Evolutionary conservation across 768 basidiomycete genomes (phyloP).

Genomic region (Nidula microcarpa): DNA sequence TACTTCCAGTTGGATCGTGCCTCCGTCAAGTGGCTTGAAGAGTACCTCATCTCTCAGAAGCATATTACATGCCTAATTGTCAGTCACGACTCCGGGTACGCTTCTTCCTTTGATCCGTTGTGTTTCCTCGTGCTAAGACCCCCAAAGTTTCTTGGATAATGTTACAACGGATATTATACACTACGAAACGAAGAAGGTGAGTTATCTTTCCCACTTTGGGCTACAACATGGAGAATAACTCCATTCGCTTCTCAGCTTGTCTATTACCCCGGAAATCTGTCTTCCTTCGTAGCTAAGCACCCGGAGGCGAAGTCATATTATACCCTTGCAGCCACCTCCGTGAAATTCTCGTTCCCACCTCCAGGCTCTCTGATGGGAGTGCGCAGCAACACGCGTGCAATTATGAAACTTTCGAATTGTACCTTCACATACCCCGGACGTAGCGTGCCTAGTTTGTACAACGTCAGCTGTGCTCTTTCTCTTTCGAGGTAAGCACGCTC

Average conservation of each 20-base stretch:
- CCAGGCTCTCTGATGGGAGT: slow-evolving; percentile 98
- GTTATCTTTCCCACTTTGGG: slow-evolving; percentile 8
- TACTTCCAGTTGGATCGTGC: slow-evolving; percentile 62
- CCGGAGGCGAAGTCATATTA: slow-evolving; percentile 97
- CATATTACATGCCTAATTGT: slow-evolving; percentile 90
- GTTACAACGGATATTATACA: slow-evolving; percentile 97
- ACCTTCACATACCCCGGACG: slow-evolving; percentile 94
- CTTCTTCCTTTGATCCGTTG: slow-evolving; percentile 4
- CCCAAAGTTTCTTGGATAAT: slow-evolving; percentile 81
- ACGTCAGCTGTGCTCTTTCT: slow-evolving; percentile 92
- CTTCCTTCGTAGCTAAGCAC: slow-evolving; percentile 82
- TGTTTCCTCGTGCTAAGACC: not conserved
- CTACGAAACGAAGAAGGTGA: slow-evolving; percentile 90
- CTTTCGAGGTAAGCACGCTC: slow-evolving; percentile 66
- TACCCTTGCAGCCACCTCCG: slow-evolving; percentile 87
- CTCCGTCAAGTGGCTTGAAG: slow-evolving; percentile 90
- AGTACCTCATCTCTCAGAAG: slow-evolving; percentile 78
- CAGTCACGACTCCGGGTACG: slow-evolving; percentile 94
- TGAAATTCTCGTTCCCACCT: slow-evolving; percentile 94
- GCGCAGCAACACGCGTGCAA: slow-evolving; percentile 91
- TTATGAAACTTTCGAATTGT: slow-evolving; percentile 87
- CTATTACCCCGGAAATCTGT: slow-evolving; percentile 92
- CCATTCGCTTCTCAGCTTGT: slow-evolving; percentile 53
- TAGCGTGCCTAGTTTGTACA: slow-evolving; percentile 70
- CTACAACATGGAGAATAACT: slow-evolving; percentile 5